Base-by-base conservation (phyloP, 306 rosid species). In the Quercus ilex region DNA sequence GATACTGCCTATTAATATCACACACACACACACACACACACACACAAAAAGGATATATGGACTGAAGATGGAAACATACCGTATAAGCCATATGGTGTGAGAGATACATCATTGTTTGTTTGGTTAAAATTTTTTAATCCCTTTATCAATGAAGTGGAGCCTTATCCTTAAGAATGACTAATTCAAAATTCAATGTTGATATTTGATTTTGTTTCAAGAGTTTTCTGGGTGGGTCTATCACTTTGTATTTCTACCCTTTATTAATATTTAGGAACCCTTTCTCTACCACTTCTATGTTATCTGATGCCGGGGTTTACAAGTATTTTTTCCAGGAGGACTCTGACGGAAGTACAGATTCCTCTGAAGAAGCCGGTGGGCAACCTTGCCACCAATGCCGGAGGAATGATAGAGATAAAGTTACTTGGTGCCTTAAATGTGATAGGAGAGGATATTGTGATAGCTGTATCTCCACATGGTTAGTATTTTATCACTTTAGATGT, bases 361-460 rank as follows among this genome's bases (percentile, higher is more conserved):
- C 97, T 33, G 90, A 89, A 55, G 94, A 96, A 46, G 89, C 86
- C 2, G 93, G 92, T 5, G 93, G 98, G 56, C 97, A 89, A 77
- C 86, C 84, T 62, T 96, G 99, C 79, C 98, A 96, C 80, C 99
- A 93, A 80, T 96, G 99, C 82, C 81, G 88, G 75, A 87, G 89
- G 89, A 91, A 78, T 79, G 91, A 85, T 26, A 73, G 88, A 75
- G 89, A 87, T 17, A 81, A 81, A 69, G 93, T 96, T 83, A 80
- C 86, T 63, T 93, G 99, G 96, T 96, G 98, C 77, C 88, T 76
- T 69, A 86, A 53, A 80, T 95, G 99, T 88, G 94, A 89, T 74
- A 85, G 92, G 81, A 92, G 97, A 91, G 99, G 99, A 80, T 96
- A 90, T 78, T 93, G 98, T 85, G 87, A 83, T 78, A 78, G 73